Evolutionary conservation across 768 basidiomycete species (phyloP).

Genomic region (Pholiota molesta): DNA sequence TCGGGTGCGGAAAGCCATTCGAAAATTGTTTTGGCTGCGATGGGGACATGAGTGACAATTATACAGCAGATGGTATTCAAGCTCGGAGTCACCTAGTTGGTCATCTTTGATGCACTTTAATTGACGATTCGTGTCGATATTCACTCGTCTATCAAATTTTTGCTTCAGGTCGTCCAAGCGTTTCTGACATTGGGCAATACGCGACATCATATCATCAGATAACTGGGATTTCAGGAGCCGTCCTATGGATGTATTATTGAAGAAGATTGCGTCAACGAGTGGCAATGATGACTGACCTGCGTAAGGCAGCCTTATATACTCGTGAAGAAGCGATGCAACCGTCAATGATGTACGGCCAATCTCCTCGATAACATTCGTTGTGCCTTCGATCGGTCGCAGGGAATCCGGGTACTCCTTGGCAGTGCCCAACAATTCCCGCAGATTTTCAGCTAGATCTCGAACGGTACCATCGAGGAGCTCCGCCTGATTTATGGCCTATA

Average conservation of each 20-base stretch:
- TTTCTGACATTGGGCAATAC: too few species aligned
- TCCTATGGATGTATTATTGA: background rate
- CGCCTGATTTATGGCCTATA: background rate
- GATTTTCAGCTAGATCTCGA: background rate
- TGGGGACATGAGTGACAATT: too few species aligned
- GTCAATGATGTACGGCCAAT: background rate
- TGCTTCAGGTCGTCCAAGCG: too few species aligned
- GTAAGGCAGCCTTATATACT: background rate
- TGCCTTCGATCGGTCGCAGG: background rate
- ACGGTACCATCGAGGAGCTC: background rate
- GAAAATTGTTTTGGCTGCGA: too few species aligned
- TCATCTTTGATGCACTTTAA: too few species aligned
- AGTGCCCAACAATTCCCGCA: background rate
- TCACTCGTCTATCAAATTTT: too few species aligned
- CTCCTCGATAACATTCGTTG: background rate
- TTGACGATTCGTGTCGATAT: too few species aligned
- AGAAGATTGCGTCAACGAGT: background rate
- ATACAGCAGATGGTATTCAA: too few species aligned
- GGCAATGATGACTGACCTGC: background rate
- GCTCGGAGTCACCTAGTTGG: too few species aligned
- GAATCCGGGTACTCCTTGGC: background rate
- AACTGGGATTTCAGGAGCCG: too few species aligned
- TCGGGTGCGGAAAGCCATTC: too few species aligned
- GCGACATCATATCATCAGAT: background rate
- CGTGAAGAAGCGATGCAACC: background rate